A percentile compares a stretch with the other conserved stretches of the same genome.
These are phyloP conservation scores for Solanum bulbocastanum DNA, from an alignment of 257 asterid genomes.

Conservation along the genomic window DNA sequence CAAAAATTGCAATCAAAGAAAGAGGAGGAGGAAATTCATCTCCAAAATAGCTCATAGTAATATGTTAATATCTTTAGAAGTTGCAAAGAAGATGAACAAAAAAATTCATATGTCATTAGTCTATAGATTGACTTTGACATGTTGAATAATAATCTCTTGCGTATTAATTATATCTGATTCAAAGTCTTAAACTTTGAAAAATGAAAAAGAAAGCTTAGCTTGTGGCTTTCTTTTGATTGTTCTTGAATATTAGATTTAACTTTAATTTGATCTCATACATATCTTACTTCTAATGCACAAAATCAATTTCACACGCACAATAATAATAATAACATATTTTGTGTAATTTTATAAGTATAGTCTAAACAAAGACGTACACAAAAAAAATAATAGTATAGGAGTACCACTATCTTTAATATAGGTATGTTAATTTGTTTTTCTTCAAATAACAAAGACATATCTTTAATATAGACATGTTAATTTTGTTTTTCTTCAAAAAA, in stretches of 20 bases:
- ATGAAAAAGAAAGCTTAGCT: background rate
- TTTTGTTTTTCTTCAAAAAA: background rate
- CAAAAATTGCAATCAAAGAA: conserved; percentile 29
- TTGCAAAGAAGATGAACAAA: background rate
- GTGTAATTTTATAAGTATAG: too few species aligned
- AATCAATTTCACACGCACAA: too few species aligned
- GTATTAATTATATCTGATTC: background rate
- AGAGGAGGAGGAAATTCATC: conserved; percentile 40
- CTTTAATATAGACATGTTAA: too few species aligned
- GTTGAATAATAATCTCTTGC: background rate
- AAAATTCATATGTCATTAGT: background rate
- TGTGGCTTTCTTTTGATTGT: background rate
- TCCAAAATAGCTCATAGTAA: conserved; percentile 11
- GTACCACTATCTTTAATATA: background rate
- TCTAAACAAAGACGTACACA: rapidly evolving
- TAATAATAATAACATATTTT: too few species aligned
- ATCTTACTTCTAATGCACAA: background rate
- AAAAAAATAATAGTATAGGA: background rate
- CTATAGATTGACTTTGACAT: background rate
- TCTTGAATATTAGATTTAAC: background rate
- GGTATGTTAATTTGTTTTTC: background rate
- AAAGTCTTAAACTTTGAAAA: background rate
- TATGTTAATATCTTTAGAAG: background rate
- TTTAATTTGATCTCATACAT: background rate
- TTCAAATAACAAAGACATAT: background rate